Conservation (phyloP, 768 basidiomycete species). For the Rhizopogon rudus region DNA sequence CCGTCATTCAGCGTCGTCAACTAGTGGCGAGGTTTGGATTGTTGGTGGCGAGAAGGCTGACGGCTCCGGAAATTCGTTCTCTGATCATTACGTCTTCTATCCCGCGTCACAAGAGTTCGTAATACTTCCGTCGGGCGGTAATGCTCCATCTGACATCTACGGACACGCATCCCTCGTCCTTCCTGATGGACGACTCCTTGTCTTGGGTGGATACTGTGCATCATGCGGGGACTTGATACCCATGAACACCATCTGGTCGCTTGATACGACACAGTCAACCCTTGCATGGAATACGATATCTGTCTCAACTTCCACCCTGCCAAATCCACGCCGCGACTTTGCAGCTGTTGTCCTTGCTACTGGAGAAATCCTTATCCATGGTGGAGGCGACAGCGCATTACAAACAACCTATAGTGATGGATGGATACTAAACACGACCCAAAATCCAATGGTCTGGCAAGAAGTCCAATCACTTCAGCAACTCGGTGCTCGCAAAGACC, state of each 20-base stretch:
- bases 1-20: conserved; percentile 60
- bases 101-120: conserved; percentile 47
- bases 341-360: conserved; percentile 46
- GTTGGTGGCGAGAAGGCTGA: conserved; percentile 83
- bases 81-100: conserved; percentile 62
- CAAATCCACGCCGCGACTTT: conserved; percentile 59
- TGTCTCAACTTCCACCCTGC: conserved; percentile 38
- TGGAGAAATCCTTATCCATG: conserved; percentile 67
- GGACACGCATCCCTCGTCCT: conserved; percentile 74
- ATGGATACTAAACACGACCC: conserved; percentile 59
- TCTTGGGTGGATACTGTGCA: conserved; percentile 68
- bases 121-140: conserved; percentile 40
- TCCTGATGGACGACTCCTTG: conserved; percentile 59
- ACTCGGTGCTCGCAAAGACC: conserved; percentile 65
- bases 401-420: conserved; percentile 60
- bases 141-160: conserved; percentile 61
- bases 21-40: conserved; percentile 56
- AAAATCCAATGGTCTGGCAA: conserved; percentile 58
- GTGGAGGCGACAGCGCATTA: conserved; percentile 60
- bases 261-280: conserved; percentile 49
- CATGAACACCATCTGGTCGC: conserved; percentile 54
- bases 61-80: conserved; percentile 59
- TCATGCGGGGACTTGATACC: conserved; percentile 45
- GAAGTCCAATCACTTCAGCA: conserved; percentile 44
- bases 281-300: conserved; percentile 46